Evolutionary conservation across 768 basidiomycete genomes (phyloP).

Genomic region (Kwoniella sp.): DNA sequence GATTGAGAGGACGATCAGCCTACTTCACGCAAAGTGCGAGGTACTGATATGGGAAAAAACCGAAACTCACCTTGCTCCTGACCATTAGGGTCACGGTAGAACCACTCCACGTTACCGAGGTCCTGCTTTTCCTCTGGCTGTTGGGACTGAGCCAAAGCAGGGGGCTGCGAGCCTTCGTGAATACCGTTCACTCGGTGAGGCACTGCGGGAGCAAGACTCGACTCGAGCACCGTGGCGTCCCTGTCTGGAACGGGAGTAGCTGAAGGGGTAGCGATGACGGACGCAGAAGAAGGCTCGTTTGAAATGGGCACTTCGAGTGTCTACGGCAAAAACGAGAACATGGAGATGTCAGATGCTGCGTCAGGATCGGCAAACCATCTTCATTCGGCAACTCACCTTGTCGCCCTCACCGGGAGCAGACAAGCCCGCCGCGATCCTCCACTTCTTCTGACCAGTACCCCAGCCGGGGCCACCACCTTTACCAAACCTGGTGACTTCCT

Average conservation of each 20-base stretch:
- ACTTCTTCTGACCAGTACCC: constrained; percentile 51
- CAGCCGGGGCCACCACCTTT: constrained; percentile 54
- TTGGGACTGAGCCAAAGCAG: neutral
- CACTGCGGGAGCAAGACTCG: constrained; percentile 11
- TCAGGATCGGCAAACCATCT: neutral
- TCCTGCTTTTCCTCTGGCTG: constrained; percentile 34
- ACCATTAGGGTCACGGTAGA: constrained; percentile 89
- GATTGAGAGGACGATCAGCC: neutral
- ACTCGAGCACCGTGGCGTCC: constrained; percentile 40
- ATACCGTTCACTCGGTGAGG: constrained; percentile 4
- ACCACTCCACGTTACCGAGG: constrained; percentile 68
- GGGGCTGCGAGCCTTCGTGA: constrained; percentile 3
- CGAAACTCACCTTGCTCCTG: constrained; percentile 73
- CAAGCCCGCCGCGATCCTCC: constrained; percentile 42
- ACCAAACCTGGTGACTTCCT: constrained; percentile 31
- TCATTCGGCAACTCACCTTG: constrained; percentile 34
- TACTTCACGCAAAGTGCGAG: no score
- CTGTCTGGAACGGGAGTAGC: constrained; percentile 51
- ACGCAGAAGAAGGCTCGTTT: constrained; percentile 34
- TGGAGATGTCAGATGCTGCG: neutral
- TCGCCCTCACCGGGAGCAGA: constrained; percentile 23
- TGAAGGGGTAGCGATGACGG: constrained; percentile 47
- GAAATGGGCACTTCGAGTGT: constrained; percentile 34
- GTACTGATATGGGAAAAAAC: no score
- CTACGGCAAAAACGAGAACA: neutral